Evolutionary conservation across 768 basidiomycete species (phyloP).

Genomic region (Hericium rajendrae): DNA sequence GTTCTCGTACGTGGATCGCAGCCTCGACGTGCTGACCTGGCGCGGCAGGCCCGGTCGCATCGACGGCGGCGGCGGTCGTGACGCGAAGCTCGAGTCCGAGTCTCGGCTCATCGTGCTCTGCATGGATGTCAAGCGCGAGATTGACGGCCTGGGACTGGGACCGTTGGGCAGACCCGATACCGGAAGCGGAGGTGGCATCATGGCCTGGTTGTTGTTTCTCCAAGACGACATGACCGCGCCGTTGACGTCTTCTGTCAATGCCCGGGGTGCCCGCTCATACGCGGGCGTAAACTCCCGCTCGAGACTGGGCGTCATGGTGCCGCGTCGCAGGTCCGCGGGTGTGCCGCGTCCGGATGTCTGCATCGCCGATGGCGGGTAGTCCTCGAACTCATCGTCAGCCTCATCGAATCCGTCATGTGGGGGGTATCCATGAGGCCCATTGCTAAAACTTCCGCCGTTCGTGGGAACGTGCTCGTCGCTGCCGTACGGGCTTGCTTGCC

Average conservation of each 20-base stretch:
- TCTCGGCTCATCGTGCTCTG: conserved; percentile 10
- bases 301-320: conserved; percentile 5
- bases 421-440: conserved; percentile 46
- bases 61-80: neutral
- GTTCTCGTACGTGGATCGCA: conserved; percentile 8
- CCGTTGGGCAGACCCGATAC: conserved; percentile 11
- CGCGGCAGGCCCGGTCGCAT: conserved; percentile 9
- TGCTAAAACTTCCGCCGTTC: conserved; percentile 22
- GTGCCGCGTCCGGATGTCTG: conserved; percentile 64
- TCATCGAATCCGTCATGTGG: conserved; percentile 60
- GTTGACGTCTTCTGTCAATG: conserved; percentile 13
- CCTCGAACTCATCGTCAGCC: conserved; percentile 68
- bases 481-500: conserved; percentile 7
- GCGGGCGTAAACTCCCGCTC: conserved; percentile 5
- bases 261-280: conserved; percentile 12
- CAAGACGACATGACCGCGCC: conserved; percentile 12
- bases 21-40: conserved; percentile 9
- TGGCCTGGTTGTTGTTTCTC: conserved; percentile 9
- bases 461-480: conserved; percentile 7
- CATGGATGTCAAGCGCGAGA: conserved; percentile 5
- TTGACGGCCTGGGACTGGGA: conserved; percentile 1
- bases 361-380: conserved; percentile 41
- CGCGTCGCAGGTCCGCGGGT: conserved; percentile 51
- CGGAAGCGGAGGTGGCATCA: neutral
- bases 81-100: conserved; percentile 7